A percentile compares a stretch with the other conserved stretches of the same genome.
Evolutionary conservation across 495 filamentous ascomycete genomes (phyloP).

Genomic region (Tirmania nivea): DNA sequence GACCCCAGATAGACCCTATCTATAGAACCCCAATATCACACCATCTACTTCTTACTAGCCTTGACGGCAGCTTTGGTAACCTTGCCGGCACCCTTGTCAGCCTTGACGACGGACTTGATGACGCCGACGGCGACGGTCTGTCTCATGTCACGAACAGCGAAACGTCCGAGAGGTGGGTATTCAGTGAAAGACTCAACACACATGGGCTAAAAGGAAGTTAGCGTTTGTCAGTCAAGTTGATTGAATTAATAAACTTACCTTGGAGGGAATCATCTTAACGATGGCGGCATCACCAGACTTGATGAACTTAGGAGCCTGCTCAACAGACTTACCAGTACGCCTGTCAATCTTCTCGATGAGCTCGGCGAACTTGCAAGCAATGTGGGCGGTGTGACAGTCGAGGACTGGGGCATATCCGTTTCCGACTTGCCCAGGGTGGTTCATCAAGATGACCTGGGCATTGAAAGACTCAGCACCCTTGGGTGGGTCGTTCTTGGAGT

Average conservation of each 20-base stretch:
- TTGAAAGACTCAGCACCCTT: constrained; percentile 78
- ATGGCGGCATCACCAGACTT: constrained; percentile 99
- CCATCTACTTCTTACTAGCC: constrained; percentile 20
- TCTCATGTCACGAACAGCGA: constrained; percentile 84
- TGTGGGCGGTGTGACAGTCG: constrained; percentile 99
- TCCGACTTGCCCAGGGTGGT: constrained; percentile 99
- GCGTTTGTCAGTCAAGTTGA: neutral
- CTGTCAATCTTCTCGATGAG: constrained; percentile 99
- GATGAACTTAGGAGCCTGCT: constrained; percentile 87
- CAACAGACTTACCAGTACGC: constrained; percentile 96
- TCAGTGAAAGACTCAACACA: constrained; percentile 99
- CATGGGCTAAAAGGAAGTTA: constrained; percentile 43
- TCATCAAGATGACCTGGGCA: constrained; percentile 98
- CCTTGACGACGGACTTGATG: constrained; percentile 72
- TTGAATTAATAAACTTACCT: constrained; percentile 18
- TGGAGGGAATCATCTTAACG: constrained; percentile 99
- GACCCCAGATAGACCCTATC: neutral
- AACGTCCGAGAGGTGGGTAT: constrained; percentile 96
- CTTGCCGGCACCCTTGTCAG: constrained; percentile 41
- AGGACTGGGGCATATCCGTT: constrained; percentile 96
- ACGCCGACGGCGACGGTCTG: constrained; percentile 96
- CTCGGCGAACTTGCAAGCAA: constrained; percentile 99
- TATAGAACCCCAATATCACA: neutral
- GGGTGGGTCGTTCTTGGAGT: constrained; percentile 99
- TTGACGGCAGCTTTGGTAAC: constrained; percentile 42